Evolutionary conservation across 2,329 filamentous ascomycete species (phyloP), one percentile per base, ranked within the genome.

Genomic region (Aspergillus udagawae): DNA sequence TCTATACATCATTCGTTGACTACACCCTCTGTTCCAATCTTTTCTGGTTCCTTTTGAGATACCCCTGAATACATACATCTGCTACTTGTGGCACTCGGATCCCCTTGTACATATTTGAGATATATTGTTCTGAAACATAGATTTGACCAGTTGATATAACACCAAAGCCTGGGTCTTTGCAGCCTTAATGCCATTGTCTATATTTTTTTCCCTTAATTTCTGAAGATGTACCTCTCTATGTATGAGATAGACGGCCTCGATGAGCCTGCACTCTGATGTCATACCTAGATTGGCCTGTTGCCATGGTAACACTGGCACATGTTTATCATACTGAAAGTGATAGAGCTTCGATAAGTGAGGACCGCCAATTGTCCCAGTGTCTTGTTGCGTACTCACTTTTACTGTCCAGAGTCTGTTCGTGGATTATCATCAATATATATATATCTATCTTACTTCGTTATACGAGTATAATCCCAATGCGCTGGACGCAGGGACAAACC

Each of bases 51-150:
- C 58, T 60, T 67, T 70, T 72, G 69, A 73, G 70, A 73, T 73
- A 73, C 70, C 70, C 69, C 69, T 68, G 64, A 66, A 71, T 66
- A 72, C 65, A 70, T 67, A 72, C 65, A 70, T 67, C 68, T 65
- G 65, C 66, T 66, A 60, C 60, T 63, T 62, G 58, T 67, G 63
- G 66, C 66, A 63, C 64, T 63, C 61, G 59, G 54, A 57, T 64
- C 62, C 62, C 58, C 60, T 63, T 73, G 68, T 73, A 71, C 65
- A 73, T 73, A 71, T 56, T 63, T 61, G 42, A 52, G 21, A 63
- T 51, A 28, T 47, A 59, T 54, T 54, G 41, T 51, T 52, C 29
- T 47, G 35, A 54, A 49, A 56, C 54, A 68, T 67, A 72, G 65
- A 71, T 60, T 58, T 47, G 61, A 61, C 58, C n/a, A 35, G 50